A percentile compares a stretch with the other conserved stretches of the same genome.
Evolutionary conservation across 345 rosid species (phyloP).

Genomic region (Gossypium bickii): DNA sequence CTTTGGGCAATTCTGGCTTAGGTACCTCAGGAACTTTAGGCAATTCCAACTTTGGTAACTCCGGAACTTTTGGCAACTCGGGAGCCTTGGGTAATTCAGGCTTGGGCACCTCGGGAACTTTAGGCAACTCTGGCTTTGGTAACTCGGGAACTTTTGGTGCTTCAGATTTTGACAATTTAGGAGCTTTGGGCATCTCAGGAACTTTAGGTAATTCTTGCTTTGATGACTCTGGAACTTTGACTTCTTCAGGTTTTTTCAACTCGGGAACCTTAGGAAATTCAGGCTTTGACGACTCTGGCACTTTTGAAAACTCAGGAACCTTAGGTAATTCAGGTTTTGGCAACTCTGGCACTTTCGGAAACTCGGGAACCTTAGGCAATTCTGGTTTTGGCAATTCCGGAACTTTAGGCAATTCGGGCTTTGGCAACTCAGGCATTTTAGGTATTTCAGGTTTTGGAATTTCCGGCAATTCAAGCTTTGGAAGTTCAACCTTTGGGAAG

Average conservation of each 20-base stretch:
- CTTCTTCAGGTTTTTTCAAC: no score
- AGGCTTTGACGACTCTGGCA: background rate
- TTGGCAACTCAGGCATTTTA: conserved; percentile 10
- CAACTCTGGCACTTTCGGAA: conserved; percentile 20
- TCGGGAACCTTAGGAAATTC: background rate
- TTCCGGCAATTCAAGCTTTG: conserved; percentile 20
- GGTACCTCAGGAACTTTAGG: background rate
- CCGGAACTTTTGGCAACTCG: background rate
- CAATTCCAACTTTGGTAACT: background rate
- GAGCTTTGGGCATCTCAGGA: background rate
- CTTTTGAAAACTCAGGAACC: background rate
- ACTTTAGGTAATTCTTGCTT: background rate
- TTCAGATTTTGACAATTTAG: no score
- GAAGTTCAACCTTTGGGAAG: conserved; percentile 12
- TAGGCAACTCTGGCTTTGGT: no score
- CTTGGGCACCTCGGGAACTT: no score
- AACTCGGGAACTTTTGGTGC: no score
- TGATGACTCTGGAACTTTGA: background rate
- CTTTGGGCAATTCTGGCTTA: background rate
- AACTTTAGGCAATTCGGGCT: background rate
- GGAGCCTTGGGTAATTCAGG: background rate
- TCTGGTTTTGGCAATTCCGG: conserved; percentile 14
- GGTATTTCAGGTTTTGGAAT: conserved; percentile 16
- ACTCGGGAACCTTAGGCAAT: conserved; percentile 18
- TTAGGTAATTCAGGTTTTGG: background rate